These are phyloP conservation scores for Aspergillus ochraceus DNA, from an alignment of 2,329 filamentous ascomycete species.

Conservation along the genomic window DNA sequence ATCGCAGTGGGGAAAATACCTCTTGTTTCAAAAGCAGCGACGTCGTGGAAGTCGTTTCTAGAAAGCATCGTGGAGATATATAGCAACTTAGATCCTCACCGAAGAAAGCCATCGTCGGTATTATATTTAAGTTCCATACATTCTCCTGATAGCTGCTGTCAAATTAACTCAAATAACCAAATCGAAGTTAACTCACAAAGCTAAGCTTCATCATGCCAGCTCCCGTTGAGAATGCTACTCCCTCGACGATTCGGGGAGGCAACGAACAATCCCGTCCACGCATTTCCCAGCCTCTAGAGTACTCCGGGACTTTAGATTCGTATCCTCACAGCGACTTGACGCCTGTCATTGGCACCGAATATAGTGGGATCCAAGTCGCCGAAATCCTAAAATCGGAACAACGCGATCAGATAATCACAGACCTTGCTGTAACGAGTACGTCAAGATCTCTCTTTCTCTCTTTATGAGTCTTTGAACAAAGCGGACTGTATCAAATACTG, in stretches of 20 bases:
- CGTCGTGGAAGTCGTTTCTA: too few species aligned
- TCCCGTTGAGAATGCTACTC: constrained; percentile 4
- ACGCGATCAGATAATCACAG: constrained; percentile 62
- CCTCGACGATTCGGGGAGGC: constrained; percentile 21
- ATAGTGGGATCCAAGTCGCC: constrained; percentile 45
- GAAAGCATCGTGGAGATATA: too few species aligned
- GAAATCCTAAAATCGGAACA: constrained; percentile 58
- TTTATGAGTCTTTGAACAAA: too few species aligned
- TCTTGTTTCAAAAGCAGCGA: too few species aligned
- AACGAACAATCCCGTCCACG: constrained; percentile 23
- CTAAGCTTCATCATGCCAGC: constrained; percentile 15
- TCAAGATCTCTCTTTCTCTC: constrained; percentile 21
- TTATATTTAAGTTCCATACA: too few species aligned
- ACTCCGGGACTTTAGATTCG: constrained; percentile 39
- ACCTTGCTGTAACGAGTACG: constrained; percentile 65
- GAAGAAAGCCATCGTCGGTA: too few species aligned
- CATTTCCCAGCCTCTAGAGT: constrained; percentile 35
- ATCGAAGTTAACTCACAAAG: background rate
- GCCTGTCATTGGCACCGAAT: constrained; percentile 43
- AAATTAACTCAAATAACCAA: background rate
- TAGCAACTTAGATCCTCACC: too few species aligned
- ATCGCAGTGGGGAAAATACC: too few species aligned
- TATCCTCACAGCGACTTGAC: constrained; percentile 44
- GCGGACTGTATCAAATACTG: background rate
- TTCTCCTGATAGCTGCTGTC: too few species aligned